Evolutionary conservation across 116 monocot species (phyloP), one percentile per base, ranked within the genome.

Genomic region (Cymodocea nodosa): DNA sequence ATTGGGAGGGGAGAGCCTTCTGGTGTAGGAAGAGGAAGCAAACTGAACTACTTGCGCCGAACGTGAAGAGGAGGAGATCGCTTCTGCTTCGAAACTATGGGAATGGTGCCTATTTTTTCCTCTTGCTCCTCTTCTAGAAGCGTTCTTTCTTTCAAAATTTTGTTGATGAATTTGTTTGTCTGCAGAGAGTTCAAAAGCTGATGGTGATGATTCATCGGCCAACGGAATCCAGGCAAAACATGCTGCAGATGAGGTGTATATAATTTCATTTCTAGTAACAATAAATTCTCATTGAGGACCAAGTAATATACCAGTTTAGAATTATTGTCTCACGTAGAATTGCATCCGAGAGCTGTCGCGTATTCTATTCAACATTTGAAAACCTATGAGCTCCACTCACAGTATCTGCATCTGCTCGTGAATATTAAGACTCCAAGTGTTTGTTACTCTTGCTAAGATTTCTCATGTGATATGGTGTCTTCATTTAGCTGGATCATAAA

Each of bases 1-100:
- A 3, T 3, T 30, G 30, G 30, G 16, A 18, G 15, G 62, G 8
- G 62, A 19, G 15, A 5, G 19, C 19, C 36, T 18, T 13, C 16
- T 34, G 12, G 37, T n/a, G 62, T n/a, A 80, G 89, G 73, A 94
- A 89, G 78, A 77, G 80, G 73, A 82, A 77, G 69, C 35, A 17
- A 55, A 12, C 37, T 23, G 62, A 44, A 12, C 44, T 17, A 67
- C 20, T 57, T 40, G 6, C 52, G 24, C 65, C 71, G 1, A 68
- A 20, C 16, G 51, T 67, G 0, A 87, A 82, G 69, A 83, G 76
- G 77, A 78, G 74, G 73, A 74, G 67, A 19, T 52, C 53, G 20
- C 15, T 68, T 7, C 35, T 62, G 40, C 51, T 68, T 16, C 17
- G 55, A 11, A 50, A 20, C 35, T 8, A 24, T 53, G 52, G 17